Evolutionary conservation across 176 grass and related monocot genomes (phyloP).

Genomic region (Saccharum spontaneum): DNA sequence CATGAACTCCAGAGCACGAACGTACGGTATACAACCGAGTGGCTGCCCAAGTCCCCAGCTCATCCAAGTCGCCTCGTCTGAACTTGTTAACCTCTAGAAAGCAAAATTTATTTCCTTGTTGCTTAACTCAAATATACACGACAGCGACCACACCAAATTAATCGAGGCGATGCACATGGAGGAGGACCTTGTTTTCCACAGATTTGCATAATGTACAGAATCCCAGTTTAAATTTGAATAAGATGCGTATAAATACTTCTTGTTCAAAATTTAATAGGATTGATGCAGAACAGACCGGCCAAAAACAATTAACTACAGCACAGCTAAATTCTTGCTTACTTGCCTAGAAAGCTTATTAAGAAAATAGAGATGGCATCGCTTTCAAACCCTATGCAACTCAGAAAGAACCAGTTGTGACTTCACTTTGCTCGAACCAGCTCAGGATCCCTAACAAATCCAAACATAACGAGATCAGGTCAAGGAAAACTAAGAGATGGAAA

Average conservation of each 20-base stretch:
- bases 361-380: slow-evolving; percentile 21
- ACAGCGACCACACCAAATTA: neutral
- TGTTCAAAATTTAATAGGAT: slow-evolving; percentile 20
- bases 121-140: neutral
- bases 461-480: neutral
- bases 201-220: neutral
- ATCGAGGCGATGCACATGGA: neutral
- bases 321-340: neutral
- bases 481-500: slow-evolving; percentile 9
- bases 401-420: slow-evolving; percentile 8
- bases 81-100: neutral
- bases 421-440: slow-evolving; percentile 45
- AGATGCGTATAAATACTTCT: slow-evolving; percentile 1
- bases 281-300: neutral
- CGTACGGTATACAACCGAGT: no score
- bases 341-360: slow-evolving; percentile 25
- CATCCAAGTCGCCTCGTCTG: neutral
- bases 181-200: neutral
- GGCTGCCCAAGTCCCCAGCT: neutral
- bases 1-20: no score
- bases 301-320: slow-evolving; percentile 18
- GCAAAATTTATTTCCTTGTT: neutral
- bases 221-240: slow-evolving; percentile 8
- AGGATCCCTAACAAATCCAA: slow-evolving; percentile 50
- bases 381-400: slow-evolving; percentile 17